Evolutionary conservation across 2,329 filamentous ascomycete genomes (phyloP).

Genomic region (Sordariomycetes sp.): DNA sequence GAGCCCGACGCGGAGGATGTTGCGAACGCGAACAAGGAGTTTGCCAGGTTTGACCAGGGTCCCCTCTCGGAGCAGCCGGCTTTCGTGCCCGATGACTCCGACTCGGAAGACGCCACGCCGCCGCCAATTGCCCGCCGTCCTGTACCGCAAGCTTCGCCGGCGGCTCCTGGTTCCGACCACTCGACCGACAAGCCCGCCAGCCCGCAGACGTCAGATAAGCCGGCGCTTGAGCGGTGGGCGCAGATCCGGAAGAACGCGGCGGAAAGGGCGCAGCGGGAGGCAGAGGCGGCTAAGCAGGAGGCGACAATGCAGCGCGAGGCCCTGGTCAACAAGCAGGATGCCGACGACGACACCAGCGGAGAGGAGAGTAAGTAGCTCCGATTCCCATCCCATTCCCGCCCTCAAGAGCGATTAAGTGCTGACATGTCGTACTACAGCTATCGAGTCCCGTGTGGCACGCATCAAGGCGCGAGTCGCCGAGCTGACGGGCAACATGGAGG

Average conservation of each 20-base stretch:
- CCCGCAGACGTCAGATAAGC: conserved; percentile 17
- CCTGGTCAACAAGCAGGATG: conserved; percentile 15
- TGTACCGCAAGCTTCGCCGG: conserved; percentile 11
- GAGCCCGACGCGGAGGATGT: conserved; percentile 50
- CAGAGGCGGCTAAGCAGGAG: conserved; percentile 33
- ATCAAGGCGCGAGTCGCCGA: conserved; percentile 97
- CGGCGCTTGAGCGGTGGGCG: conserved; percentile 72
- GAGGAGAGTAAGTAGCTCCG: conserved; percentile 71
- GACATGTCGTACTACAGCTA: conserved; percentile 47
- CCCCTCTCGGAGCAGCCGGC: conserved; percentile 80
- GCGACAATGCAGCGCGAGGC: conserved; percentile 50
- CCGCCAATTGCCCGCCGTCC: conserved; percentile 38
- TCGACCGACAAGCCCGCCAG: conserved; percentile 16
- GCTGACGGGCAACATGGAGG: conserved; percentile 76
- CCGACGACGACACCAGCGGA: conserved; percentile 80
- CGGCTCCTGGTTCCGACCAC: conserved; percentile 15
- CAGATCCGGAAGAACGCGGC: conserved; percentile 93
- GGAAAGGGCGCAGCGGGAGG: conserved; percentile 57
- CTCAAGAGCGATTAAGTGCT: not conserved
- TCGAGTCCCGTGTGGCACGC: conserved; percentile 89
- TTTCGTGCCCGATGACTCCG: conserved; percentile 55
- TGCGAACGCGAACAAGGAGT: conserved; percentile 47
- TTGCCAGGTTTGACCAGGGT: conserved; percentile 73
- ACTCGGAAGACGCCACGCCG: conserved; percentile 35
- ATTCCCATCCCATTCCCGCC: not conserved